A percentile compares a stretch with the other conserved stretches of the same genome.
Conservation (phyloP, 2,329 filamentous ascomycete genomes). For the Metarhizium album region DNA sequence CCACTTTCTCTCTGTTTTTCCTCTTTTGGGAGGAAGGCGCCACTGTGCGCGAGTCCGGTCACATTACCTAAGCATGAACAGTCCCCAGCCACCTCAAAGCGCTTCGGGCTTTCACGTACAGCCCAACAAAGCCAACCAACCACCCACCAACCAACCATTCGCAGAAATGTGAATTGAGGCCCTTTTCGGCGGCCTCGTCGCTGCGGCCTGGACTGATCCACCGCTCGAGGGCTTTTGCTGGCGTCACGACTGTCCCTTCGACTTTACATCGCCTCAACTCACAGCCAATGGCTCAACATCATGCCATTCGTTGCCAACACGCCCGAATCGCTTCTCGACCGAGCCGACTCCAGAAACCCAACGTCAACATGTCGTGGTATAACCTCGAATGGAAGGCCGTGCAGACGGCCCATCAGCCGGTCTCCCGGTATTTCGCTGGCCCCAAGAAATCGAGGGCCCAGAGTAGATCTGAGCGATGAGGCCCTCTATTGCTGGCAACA, state of each 20-base stretch:
- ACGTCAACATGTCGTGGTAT: slow-evolving; percentile 80
- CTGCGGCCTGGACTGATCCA: neutral
- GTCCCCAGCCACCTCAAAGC: neutral
- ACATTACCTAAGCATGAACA: neutral
- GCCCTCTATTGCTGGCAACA: slow-evolving; percentile 91
- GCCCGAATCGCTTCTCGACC: slow-evolving; percentile 67
- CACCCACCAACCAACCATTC: neutral
- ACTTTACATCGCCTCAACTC: neutral
- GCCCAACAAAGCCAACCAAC: neutral
- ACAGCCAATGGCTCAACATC: neutral
- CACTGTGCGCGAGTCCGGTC: neutral
- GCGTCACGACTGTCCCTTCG: neutral
- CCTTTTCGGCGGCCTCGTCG: neutral
- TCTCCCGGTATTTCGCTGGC: slow-evolving; percentile 18
- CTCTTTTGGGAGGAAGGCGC: neutral
- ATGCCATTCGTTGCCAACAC: slow-evolving; percentile 44
- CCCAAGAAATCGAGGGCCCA: slow-evolving; percentile 16
- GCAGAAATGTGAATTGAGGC: neutral
- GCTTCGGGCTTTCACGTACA: neutral
- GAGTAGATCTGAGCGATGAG: slow-evolving; percentile 42
- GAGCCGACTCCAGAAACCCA: slow-evolving; percentile 77
- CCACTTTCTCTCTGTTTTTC: neutral
- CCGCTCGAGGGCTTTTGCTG: neutral
- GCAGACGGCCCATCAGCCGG: slow-evolving; percentile 53
- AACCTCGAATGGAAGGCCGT: slow-evolving; percentile 71